Base-by-base conservation (phyloP, 2,329 filamentous ascomycete genomes). In the Thyridium curvatum region DNA sequence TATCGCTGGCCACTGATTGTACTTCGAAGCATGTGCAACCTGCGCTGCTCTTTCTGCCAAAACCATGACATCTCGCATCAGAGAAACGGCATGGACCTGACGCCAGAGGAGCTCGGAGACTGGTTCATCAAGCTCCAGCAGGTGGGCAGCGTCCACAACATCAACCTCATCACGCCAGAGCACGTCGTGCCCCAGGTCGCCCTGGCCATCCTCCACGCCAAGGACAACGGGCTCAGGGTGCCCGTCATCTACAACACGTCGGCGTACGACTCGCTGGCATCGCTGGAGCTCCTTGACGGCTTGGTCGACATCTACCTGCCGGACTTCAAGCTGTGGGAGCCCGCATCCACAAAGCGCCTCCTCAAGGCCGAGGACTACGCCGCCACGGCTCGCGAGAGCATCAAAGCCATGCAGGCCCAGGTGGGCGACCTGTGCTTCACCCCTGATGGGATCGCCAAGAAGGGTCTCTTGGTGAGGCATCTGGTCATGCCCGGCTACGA, bases 211-310 rank as follows among this genome's bases (percentile, higher is more conserved):
- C 66, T 94, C 17, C 73, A 84, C 44, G 86, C 86, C 0, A 72
- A 75, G 34, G 79, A 86, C 18, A 65, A 82, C 29, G 86, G 86
- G 0, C 62, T 93, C 9, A 72, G 65, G 4, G 52, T 91, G 10
- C 86, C 86, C 2, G 82, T 94, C 49, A 72, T 94, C 28, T 93
- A 94, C 69, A 94, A 94, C 53, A 90, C 86, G 1, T 89, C 83
- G 1, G 80, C 82, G 10, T 94, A 86, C 53, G 87, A 94, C 60
- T 87, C 82, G 1, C 64, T 83, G 1, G 80, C 78, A 3, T 88
- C 82, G 1, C 65, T 94, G 2, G 62, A 78, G 42, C 67, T 93
- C 8, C 72, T 94, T 50, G 81, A 93, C 49, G 86, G 86, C 0
- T 65, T 94, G 18, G 78, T 93, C 0, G 86, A 93, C 55, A 88